Base-by-base conservation (phyloP, 2,329 filamentous ascomycete species). In the Calonectria pauciramosa region DNA sequence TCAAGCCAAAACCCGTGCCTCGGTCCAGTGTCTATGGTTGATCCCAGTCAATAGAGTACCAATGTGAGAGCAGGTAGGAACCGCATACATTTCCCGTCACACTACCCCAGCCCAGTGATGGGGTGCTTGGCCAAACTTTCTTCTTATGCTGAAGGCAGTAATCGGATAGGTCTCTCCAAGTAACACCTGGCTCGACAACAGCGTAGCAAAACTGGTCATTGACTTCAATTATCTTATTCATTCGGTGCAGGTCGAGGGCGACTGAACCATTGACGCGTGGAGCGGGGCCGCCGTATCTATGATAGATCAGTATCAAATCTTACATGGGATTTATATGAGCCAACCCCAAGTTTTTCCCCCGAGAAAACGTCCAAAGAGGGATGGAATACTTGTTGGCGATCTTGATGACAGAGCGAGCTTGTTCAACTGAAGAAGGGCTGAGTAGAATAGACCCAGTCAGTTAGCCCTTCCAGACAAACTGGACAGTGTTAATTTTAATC, bases 51-150 rank as follows among this genome's bases (percentile, higher is more conserved):
- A 28, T 14, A 4, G 14, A 54, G 6, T 6, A 34, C 23, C 1
- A 6, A 63, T 1, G 0, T 20, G 14, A 20, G 14, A 3, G 4
- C 3, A 3, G 6, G 6, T 9, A 1, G 20, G 0, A 2, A 9
- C 5, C 3, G 18, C 34, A 9, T 4, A 63, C 56, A 41, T 63
- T 63, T 11, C 56, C 56, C 7, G 16, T 41, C 1, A 63, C 34
- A 20, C 56, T 63, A 7, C 56, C 56, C 56, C 56, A 63, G 8
- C 56, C 34, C 3, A 63, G 23, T 0, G 56, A 63, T 28, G 56
- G 56, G 2, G 16, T 13, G 34, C 56, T 63, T 7, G 56, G 56
- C 56, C 56, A 63, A 13, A 41, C 56, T 7, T 63, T 63, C 13
- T 63, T 63, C 14, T 63, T 63, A 16, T 63, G 56, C 3, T 5